These are phyloP conservation scores for Sugiyamaella qingdaonensis DNA, from an alignment of 805 yeast genomes.

Conservation along the genomic window DNA sequence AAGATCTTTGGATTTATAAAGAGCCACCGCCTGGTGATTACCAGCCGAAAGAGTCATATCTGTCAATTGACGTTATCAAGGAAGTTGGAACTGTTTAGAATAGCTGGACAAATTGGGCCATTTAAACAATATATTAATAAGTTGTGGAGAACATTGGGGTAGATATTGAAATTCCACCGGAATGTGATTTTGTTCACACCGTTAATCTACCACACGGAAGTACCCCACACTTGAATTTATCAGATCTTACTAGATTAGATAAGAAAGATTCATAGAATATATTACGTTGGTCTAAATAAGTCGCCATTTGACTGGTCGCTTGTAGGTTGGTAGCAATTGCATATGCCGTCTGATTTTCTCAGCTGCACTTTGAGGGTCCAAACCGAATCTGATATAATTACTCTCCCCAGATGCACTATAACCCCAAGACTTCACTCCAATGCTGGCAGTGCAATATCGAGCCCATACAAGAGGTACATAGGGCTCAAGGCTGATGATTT, in stretches of 20 bases:
- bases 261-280: no score
- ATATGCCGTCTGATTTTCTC: slow-evolving; percentile 1
- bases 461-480: slow-evolving; percentile 38
- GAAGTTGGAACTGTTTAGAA: no score
- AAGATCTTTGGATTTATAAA: slow-evolving; percentile 4
- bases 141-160: background rate
- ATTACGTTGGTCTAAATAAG: background rate
- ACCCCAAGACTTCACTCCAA: slow-evolving; percentile 34
- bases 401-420: slow-evolving; percentile 34
- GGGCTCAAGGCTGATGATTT: slow-evolving; percentile 35
- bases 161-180: background rate
- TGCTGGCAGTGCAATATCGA: slow-evolving; percentile 37
- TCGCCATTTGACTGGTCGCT: slow-evolving; percentile 6
- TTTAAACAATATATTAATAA: background rate
- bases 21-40: slow-evolving; percentile 8
- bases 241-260: no score
- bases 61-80: no score
- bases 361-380: slow-evolving; percentile 8
- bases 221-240: no score
- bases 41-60: slow-evolving; percentile 6
- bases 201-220: no score
- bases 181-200: no score
- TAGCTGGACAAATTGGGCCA: no score
- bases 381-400: slow-evolving; percentile 34
- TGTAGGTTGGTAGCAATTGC: background rate